A percentile compares a stretch with the other conserved stretches of the same genome.
phyloP scores from a whole-genome alignment of 176 grass and related monocot species.

The Dactylis glomerata region DNA sequence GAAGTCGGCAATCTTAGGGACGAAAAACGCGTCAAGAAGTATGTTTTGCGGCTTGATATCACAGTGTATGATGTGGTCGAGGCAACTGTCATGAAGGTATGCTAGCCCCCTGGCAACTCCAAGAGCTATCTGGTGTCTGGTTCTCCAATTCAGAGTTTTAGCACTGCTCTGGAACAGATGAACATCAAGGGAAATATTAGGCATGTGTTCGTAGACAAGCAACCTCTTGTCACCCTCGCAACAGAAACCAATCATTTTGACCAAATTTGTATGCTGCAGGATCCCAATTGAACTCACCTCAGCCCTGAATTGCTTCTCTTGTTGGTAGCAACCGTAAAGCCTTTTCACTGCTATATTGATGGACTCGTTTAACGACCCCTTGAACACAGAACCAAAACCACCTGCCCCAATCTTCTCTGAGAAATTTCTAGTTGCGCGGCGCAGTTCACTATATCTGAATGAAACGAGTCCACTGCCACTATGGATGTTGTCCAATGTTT shows the following conservation, averaged over 20 bases:
- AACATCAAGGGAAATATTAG: slow-evolving; percentile 41
- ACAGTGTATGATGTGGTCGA: slow-evolving; percentile 35
- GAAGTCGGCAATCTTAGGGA: slow-evolving; percentile 34
- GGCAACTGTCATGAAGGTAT: slow-evolving; percentile 58
- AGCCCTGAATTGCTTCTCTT: slow-evolving; percentile 46
- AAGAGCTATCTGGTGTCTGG: slow-evolving; percentile 46
- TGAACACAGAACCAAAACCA: slow-evolving; percentile 53
- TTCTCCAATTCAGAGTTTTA: slow-evolving; percentile 14
- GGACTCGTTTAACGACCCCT: slow-evolving; percentile 33
- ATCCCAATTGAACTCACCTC: slow-evolving; percentile 29
- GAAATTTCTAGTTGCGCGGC: slow-evolving; percentile 43
- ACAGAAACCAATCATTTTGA: slow-evolving; percentile 47
- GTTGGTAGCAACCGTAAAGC: slow-evolving; percentile 34
- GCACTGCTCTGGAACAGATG: slow-evolving; percentile 30
- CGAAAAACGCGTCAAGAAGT: slow-evolving; percentile 19
- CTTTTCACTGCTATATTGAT: slow-evolving; percentile 47
- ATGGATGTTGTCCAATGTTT: background rate
- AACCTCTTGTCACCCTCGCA: slow-evolving; percentile 31
- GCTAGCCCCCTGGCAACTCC: slow-evolving; percentile 50
- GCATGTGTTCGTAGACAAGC: slow-evolving; percentile 64
- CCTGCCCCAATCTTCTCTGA: slow-evolving; percentile 42
- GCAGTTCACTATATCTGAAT: background rate
- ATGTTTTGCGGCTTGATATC: slow-evolving; percentile 38
- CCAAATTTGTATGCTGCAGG: slow-evolving; percentile 49
- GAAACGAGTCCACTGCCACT: background rate